phyloP scores from a whole-genome alignment of 305 asterid species.

The Solanum hybrid region DNA sequence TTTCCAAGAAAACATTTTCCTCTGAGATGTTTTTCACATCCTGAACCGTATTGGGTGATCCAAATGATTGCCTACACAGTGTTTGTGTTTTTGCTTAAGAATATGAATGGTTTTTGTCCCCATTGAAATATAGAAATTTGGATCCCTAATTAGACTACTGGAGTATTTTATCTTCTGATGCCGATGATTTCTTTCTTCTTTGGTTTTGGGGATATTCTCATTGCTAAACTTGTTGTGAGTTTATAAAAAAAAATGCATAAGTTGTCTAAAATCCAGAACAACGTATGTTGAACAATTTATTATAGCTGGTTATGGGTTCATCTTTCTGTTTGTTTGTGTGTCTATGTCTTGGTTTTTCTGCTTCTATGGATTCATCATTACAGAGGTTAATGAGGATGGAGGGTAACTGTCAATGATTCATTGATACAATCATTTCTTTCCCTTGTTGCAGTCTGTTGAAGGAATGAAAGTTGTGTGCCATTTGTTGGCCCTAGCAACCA shows the following conservation, averaged over 20 bases:
- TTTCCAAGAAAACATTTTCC: background rate
- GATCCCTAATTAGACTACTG: background rate
- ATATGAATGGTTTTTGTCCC: background rate
- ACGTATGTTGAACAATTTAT: background rate
- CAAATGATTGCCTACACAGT: background rate
- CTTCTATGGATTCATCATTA: background rate
- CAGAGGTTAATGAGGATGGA: background rate
- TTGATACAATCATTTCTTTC: conserved; percentile 1
- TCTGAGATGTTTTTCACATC: background rate
- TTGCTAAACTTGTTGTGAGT: background rate
- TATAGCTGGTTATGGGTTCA: background rate
- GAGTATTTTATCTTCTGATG: background rate
- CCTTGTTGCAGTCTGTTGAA: conserved; percentile 76
- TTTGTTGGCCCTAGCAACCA: conserved; percentile 74
- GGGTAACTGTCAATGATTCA: background rate
- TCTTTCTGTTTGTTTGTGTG: background rate
- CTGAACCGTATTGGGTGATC: background rate
- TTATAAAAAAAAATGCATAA: background rate
- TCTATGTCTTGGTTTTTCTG: background rate
- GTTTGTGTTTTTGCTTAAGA: background rate
- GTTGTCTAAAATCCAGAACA: background rate
- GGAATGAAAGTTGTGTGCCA: conserved; percentile 99
- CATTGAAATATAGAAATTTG: background rate
- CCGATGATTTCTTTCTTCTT: background rate
- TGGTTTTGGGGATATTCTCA: background rate